A percentile compares a stretch with the other conserved stretches of the same genome.
Conservation (phyloP, 106 monocot genomes). For the Gastrodia elata region DNA sequence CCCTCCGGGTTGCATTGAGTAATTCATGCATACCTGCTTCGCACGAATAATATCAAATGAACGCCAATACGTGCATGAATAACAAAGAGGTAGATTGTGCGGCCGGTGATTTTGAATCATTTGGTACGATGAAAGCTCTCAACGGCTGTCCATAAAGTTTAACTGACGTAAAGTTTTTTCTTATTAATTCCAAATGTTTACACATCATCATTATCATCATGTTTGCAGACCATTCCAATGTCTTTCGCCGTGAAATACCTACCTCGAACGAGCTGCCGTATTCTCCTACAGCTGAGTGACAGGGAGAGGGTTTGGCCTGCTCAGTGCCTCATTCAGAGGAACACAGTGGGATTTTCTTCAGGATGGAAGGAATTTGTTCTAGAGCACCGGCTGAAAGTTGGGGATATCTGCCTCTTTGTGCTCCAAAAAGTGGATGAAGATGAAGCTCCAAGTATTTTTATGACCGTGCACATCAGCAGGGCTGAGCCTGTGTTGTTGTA, state of each 20-base stretch:
- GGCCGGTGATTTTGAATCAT: too few species aligned
- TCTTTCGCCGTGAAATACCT: conserved; percentile 4
- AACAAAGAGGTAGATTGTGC: too few species aligned
- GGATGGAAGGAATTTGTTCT: conserved; percentile 12
- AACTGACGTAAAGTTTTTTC: too few species aligned
- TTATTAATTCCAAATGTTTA: neutral
- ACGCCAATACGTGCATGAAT: too few species aligned
- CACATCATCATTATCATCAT: neutral
- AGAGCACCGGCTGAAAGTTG: conserved; percentile 15
- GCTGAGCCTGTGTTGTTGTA: too few species aligned
- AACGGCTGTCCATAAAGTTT: too few species aligned
- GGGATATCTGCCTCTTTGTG: conserved; percentile 23
- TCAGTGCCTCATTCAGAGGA: neutral
- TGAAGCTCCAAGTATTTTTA: neutral
- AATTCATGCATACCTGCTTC: too few species aligned
- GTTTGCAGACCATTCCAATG: conserved; percentile 9
- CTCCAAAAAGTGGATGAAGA: neutral
- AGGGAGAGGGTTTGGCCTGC: conserved; percentile 5
- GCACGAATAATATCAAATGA: too few species aligned
- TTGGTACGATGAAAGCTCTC: too few species aligned
- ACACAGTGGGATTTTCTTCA: neutral
- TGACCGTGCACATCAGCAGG: conserved; percentile 12
- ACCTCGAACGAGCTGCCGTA: neutral
- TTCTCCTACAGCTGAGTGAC: conserved; percentile 8
- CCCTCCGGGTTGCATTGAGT: too few species aligned